Conservation (phyloP, 768 basidiomycete genomes). For the Boletales sp. region DNA sequence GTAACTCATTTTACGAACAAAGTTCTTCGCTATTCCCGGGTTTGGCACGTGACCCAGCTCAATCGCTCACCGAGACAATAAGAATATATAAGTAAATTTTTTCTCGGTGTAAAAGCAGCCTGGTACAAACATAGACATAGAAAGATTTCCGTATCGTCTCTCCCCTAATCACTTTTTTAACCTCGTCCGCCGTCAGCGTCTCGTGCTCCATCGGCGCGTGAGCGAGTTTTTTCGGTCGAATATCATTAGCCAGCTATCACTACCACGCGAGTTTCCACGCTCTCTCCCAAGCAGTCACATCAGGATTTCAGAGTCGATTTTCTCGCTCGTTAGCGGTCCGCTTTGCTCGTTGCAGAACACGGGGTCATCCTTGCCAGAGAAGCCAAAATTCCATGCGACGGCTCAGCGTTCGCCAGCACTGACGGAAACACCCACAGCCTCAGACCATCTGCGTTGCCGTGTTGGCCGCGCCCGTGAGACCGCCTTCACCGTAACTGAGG, state of each 20-base stretch:
- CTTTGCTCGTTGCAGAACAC: conserved; percentile 76
- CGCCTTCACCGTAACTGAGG: conserved; percentile 76
- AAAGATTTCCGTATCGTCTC: conserved; percentile 75
- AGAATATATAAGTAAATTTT: no score
- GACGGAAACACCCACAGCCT: conserved; percentile 15
- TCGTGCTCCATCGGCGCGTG: conserved; percentile 93
- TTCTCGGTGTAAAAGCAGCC: no score
- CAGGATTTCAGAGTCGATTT: conserved; percentile 86
- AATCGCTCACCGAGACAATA: no score
- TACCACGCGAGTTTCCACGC: not conserved
- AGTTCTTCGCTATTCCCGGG: not conserved
- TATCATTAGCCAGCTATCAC: not conserved
- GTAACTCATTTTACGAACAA: not conserved
- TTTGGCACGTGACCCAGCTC: conserved; percentile 18
- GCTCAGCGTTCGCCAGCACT: not conserved
- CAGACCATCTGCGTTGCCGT: conserved; percentile 85
- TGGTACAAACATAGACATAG: no score
- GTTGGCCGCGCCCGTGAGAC: conserved; percentile 84
- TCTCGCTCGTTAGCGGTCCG: conserved; percentile 67
- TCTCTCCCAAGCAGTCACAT: conserved; percentile 45
- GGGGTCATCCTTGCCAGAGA: conserved; percentile 76
- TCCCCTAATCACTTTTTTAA: conserved; percentile 79
- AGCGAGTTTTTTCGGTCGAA: conserved; percentile 57
- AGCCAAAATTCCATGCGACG: conserved; percentile 62
- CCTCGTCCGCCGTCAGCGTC: conserved; percentile 85